Evolutionary conservation across 257 asterid species (phyloP).

Genomic region (Petunia axillaris): DNA sequence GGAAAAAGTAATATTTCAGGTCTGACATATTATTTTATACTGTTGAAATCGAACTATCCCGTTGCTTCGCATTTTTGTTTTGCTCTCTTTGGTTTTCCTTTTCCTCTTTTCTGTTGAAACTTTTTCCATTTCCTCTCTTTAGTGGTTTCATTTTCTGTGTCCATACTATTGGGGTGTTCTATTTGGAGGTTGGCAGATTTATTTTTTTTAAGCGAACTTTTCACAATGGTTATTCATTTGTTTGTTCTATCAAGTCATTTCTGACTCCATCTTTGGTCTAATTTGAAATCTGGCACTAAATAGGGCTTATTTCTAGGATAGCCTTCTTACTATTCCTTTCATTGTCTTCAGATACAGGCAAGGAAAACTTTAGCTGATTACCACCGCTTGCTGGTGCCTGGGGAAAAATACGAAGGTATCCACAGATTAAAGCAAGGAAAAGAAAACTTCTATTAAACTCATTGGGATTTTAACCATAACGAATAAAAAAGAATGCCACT

Average conservation of each 20-base stretch:
- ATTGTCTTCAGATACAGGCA: conserved; percentile 55
- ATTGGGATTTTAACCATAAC: neutral
- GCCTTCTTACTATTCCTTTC: conserved; percentile 1
- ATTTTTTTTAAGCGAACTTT: neutral
- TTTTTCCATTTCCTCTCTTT: neutral
- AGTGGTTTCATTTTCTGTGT: conserved; percentile 1
- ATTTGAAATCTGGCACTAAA: neutral
- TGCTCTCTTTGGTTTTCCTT: neutral
- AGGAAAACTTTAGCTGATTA: conserved; percentile 60
- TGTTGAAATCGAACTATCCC: neutral
- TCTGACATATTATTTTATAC: neutral
- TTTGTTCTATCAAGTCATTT: neutral
- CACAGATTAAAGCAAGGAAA: neutral
- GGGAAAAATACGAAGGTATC: conserved; percentile 72
- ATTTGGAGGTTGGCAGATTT: neutral
- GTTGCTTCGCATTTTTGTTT: neutral
- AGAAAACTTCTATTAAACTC: neutral
- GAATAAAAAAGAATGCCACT: neutral
- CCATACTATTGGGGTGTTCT: neutral
- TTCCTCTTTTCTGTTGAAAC: neutral
- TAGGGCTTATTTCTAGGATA: neutral
- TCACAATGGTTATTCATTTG: neutral
- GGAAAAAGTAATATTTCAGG: neutral
- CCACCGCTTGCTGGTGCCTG: conserved; percentile 78
- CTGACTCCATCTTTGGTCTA: neutral